These are phyloP conservation scores for Trametes gibbosa DNA, from an alignment of 768 basidiomycete genomes.

Conservation along the genomic window DNA sequence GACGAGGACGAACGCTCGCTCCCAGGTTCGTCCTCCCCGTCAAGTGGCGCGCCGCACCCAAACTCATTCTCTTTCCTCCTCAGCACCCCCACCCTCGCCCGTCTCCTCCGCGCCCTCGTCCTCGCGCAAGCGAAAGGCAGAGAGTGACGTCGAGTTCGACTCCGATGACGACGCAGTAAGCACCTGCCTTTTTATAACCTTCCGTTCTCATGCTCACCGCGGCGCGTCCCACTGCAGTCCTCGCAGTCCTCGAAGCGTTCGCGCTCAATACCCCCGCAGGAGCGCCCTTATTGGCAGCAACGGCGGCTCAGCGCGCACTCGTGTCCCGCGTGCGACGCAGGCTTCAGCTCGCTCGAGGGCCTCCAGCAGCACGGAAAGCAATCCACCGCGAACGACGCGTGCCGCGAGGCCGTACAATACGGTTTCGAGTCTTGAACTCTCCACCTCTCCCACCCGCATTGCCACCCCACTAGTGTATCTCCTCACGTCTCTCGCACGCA, in stretches of 20 bases:
- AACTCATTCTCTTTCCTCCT: background rate
- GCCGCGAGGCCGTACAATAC: slow-evolving; percentile 71
- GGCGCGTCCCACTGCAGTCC: slow-evolving; percentile 35
- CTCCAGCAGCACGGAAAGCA: slow-evolving; percentile 60
- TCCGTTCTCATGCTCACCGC: slow-evolving; percentile 1
- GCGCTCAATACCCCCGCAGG: slow-evolving; percentile 34
- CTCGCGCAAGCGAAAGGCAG: slow-evolving; percentile 49
- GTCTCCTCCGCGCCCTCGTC: slow-evolving; percentile 30
- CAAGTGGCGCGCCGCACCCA: background rate
- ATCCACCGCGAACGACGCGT: slow-evolving; percentile 61
- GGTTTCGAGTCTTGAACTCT: slow-evolving; percentile 51
- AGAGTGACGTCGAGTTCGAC: slow-evolving; percentile 31
- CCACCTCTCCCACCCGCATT: background rate
- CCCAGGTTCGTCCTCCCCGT: slow-evolving; percentile 38
- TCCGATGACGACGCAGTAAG: slow-evolving; percentile 42
- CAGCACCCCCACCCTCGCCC: slow-evolving; percentile 15
- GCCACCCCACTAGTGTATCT: background rate
- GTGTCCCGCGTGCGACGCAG: slow-evolving; percentile 74
- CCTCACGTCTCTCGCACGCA: background rate
- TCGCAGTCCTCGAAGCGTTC: slow-evolving; percentile 60
- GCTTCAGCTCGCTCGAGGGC: slow-evolving; percentile 56
- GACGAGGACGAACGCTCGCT: slow-evolving; percentile 37
- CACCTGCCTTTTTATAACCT: slow-evolving; percentile 2
- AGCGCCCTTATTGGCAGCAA: slow-evolving; percentile 27
- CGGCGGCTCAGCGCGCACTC: slow-evolving; percentile 50